Evolutionary conservation across 225 moss, liverwort and hornwort genomes (phyloP).

Genomic region (Physcomitrium patens): DNA sequence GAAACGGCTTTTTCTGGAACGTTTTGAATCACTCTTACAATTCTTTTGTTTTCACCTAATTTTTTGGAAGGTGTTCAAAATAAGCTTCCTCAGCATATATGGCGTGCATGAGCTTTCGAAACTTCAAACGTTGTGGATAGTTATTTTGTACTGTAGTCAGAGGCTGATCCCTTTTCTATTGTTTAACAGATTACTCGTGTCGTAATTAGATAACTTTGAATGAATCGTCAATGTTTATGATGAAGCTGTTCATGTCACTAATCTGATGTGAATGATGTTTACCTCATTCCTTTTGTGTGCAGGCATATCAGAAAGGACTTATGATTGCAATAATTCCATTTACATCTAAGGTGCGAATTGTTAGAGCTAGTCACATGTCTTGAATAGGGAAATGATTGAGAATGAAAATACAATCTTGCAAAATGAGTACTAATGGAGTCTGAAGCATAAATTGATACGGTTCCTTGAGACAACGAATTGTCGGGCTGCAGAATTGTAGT

Average conservation of each 20-base stretch:
- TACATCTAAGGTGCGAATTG: slow-evolving; percentile 77
- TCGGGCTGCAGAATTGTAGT: neutral
- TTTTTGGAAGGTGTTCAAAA: slow-evolving; percentile 20
- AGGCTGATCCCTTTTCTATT: neutral
- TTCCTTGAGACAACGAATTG: neutral
- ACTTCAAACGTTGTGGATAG: neutral
- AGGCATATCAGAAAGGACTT: slow-evolving; percentile 97
- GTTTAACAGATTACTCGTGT: neutral
- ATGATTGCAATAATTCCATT: slow-evolving; percentile 99
- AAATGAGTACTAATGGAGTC: neutral
- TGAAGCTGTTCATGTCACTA: neutral
- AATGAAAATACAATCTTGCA: neutral
- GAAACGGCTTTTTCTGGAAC: neutral
- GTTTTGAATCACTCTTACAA: neutral
- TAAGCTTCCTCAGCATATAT: neutral
- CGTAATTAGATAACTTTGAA: slow-evolving; percentile 17
- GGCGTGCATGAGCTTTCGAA: neutral
- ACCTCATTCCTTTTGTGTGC: slow-evolving; percentile 23
- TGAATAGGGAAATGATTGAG: neutral
- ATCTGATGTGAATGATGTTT: neutral
- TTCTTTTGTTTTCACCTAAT: neutral
- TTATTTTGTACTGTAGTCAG: slow-evolving; percentile 4
- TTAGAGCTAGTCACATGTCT: neutral
- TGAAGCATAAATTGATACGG: neutral
- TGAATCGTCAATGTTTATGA: slow-evolving; percentile 10